Evolutionary conservation across 345 rosid species (phyloP).

Genomic region (Lepidium didymum): DNA sequence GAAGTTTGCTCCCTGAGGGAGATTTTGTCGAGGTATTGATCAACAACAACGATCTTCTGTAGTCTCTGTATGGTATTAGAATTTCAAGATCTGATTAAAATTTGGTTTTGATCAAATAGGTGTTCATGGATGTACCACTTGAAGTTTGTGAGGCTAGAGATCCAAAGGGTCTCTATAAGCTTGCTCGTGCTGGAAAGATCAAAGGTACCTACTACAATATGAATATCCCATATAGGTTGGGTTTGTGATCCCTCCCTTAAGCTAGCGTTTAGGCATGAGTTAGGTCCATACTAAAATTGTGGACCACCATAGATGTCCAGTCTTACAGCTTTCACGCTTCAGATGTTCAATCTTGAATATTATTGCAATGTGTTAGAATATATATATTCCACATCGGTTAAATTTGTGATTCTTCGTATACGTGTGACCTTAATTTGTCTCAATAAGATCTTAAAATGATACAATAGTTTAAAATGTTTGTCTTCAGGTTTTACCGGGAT

Average conservation of each 20-base stretch:
- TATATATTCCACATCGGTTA: no score
- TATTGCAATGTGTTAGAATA: no score
- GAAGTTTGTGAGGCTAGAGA: constrained; percentile 72
- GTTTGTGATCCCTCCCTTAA: no score
- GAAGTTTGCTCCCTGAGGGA: constrained; percentile 55
- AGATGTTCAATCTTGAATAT: no score
- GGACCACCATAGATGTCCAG: no score
- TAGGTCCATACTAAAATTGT: no score
- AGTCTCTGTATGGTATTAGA: not conserved
- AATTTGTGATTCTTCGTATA: no score
- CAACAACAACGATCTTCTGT: not conserved
- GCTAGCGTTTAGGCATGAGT: no score
- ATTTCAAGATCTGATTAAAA: not conserved
- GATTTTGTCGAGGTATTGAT: constrained; percentile 67
- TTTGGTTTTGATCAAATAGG: constrained; percentile 29
- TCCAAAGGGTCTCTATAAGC: constrained; percentile 84
- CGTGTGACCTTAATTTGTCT: not conserved
- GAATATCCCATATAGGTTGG: no score
- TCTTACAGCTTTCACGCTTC: no score
- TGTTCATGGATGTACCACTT: constrained; percentile 71
- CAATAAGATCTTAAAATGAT: not conserved
- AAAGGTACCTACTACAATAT: constrained; percentile 35
- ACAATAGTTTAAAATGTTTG: not conserved
- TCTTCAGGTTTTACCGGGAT: constrained; percentile 63
- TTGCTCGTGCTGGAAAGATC: constrained; percentile 83